Percentiles rank a stretch among this genome's conserved stretches.
Evolutionary conservation across 116 monocot genomes (phyloP).

Genomic region (Posidonia oceanica): DNA sequence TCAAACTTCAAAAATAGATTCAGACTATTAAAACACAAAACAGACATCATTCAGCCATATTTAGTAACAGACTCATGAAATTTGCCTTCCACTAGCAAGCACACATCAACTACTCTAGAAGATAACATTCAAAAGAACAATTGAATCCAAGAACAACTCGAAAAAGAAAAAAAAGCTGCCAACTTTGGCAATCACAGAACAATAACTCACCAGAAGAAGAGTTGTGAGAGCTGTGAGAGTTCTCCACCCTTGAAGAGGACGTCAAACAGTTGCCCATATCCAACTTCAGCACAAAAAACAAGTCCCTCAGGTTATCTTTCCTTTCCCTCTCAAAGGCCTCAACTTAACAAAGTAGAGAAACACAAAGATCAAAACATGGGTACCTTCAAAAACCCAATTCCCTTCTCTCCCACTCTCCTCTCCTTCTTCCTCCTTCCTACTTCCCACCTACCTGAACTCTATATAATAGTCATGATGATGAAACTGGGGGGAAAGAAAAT

Average conservation of each 20-base stretch:
- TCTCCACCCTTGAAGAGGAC: constrained; percentile 24
- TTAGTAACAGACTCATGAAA: no score
- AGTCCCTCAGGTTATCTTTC: not conserved
- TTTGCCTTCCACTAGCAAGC: no score
- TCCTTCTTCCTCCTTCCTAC: no score
- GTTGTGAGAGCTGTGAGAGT: constrained; percentile 26
- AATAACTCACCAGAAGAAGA: constrained; percentile 25
- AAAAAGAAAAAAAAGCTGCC: not conserved
- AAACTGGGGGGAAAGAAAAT: no score
- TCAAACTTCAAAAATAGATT: no score
- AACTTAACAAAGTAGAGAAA: not conserved
- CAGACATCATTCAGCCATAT: no score
- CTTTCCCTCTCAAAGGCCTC: no score
- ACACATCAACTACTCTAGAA: no score
- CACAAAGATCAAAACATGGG: not conserved
- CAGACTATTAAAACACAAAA: no score
- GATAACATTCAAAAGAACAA: no score
- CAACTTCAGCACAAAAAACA: not conserved
- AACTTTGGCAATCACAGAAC: not conserved
- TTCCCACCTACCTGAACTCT: not conserved
- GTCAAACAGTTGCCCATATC: constrained; percentile 60
- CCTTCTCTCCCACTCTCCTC: not conserved
- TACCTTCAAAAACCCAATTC: not conserved
- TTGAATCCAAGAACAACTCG: not conserved
- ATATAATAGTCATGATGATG: no score